Percentiles rank a stretch among this genome's conserved stretches.
These are phyloP conservation scores for Rhodotorula sp. DNA, from an alignment of 1,284 basidiomycete species.

Conservation along the genomic window DNA sequence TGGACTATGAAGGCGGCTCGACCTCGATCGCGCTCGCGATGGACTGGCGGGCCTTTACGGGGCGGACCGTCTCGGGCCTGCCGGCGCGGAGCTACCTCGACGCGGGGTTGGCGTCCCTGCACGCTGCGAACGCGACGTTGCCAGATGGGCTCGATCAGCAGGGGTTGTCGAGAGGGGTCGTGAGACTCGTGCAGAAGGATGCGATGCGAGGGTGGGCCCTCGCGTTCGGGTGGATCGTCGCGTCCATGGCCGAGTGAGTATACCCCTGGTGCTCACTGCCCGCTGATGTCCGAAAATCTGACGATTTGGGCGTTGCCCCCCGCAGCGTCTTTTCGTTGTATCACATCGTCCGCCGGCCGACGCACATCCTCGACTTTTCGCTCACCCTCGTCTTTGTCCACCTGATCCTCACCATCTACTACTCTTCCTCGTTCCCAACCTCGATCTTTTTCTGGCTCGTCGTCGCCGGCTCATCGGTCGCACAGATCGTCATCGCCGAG, in stretches of 20 bases:
- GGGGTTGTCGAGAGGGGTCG: slow-evolving; percentile 16
- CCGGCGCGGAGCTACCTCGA: slow-evolving; percentile 50
- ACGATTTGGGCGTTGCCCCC: background rate
- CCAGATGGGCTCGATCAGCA: slow-evolving; percentile 4
- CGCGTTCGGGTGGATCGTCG: slow-evolving; percentile 74
- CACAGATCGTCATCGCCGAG: slow-evolving; percentile 80
- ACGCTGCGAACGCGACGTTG: slow-evolving; percentile 7
- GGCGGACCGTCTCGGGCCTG: slow-evolving; percentile 63
- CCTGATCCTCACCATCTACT: slow-evolving; percentile 86
- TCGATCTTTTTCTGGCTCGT: slow-evolving; percentile 87
- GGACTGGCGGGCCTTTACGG: slow-evolving; percentile 95
- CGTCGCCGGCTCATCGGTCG: slow-evolving; percentile 65
- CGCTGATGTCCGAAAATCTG: background rate
- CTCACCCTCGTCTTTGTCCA: slow-evolving; percentile 87
- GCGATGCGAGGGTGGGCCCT: slow-evolving; percentile 82
- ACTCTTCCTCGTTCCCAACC: slow-evolving; percentile 79
- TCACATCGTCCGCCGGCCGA: slow-evolving; percentile 80
- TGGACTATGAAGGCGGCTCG: slow-evolving; percentile 81
- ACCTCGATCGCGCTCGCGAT: slow-evolving; percentile 87
- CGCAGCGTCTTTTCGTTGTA: slow-evolving; percentile 82
- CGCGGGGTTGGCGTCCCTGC: slow-evolving; percentile 51
- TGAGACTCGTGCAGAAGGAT: slow-evolving; percentile 29
- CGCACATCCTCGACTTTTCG: slow-evolving; percentile 90
- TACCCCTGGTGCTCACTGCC: background rate
- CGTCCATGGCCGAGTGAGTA: slow-evolving; percentile 75